Evolutionary conservation across 495 filamentous ascomycete genomes (phyloP), one percentile per base, ranked within the genome.

Genomic region (Aspergillus coremiiformis): DNA sequence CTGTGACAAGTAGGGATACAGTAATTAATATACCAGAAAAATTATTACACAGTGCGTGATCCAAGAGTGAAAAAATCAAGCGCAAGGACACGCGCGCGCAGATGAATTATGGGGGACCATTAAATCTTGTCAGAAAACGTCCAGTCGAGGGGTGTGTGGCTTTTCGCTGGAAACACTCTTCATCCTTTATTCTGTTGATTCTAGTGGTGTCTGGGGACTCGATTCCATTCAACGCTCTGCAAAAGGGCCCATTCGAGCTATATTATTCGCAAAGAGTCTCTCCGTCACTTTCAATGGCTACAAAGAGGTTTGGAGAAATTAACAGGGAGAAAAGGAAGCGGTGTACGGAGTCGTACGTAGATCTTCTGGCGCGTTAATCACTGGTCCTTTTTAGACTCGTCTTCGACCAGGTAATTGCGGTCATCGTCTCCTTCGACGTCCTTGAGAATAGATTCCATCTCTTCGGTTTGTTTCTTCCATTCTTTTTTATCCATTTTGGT

Each of bases 381-480:
- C 45, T 70, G 35, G 4, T 59, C 56, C 56, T 80, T 79, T 63
- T 76, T 77, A 45, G 58, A 54, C 20, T 67, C 66, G 7, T 70
- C 66, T 24, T 75, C 69, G 1, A 67, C 59, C 23, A 69, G 69
- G 64, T 95, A 95, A 19, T 66, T 75, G 58, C 90, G 77, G 58
- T 94, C 89, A 67, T 97, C 92, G 22, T 83, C 80, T 29, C 92
- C 92, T 69, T 97, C 92, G 2, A 96, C 87, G 55, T 84, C 81
- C 67, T 85, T 78, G 52, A 91, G 78, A 37, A 92, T 82, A 55
- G 77, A 76, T 73, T 96, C 92, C 86, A 94, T 94, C 71, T 92
- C 89, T 62, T 80, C 78, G 33, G 77, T 76, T 72, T 96, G 90
- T 64, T 81, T 75, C 64, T 85, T 74, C 90, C 89, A 95, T 66